Percentiles rank a stretch among this genome's conserved stretches.
These are phyloP conservation scores for Bipolaris cookei DNA, from an alignment of 2,329 filamentous ascomycete genomes.

Conservation along the genomic window DNA sequence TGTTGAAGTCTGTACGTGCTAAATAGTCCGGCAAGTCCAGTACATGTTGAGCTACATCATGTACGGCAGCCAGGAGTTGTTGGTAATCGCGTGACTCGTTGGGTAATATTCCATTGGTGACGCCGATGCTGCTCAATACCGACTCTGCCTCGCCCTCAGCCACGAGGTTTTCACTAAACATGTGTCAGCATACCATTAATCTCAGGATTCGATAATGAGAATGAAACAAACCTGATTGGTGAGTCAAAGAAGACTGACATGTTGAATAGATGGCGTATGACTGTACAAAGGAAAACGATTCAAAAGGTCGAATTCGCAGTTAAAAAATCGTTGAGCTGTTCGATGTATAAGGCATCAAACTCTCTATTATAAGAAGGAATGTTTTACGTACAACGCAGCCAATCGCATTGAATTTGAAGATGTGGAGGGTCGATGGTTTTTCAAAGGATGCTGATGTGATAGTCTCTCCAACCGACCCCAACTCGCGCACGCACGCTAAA, in stretches of 20 bases:
- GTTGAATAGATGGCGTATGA: not conserved
- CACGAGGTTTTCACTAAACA: conserved; percentile 30
- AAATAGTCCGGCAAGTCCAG: conserved; percentile 57
- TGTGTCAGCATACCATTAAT: conserved; percentile 1
- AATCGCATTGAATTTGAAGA: conserved; percentile 7
- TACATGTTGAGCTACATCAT: conserved; percentile 58
- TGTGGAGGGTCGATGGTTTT: not conserved
- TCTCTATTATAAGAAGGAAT: not conserved
- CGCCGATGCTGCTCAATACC: conserved; percentile 30
- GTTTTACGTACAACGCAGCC: conserved; percentile 20
- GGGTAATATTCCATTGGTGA: conserved; percentile 38
- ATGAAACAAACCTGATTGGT: conserved; percentile 26
- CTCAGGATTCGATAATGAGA: not conserved
- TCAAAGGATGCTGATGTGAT: conserved; percentile 14
- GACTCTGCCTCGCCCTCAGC: conserved; percentile 33
- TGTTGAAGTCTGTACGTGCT: conserved; percentile 49
- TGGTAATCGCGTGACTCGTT: conserved; percentile 55
- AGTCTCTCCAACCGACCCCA: conserved; percentile 32
- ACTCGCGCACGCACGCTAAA: conserved; percentile 9
- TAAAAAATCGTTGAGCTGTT: not conserved
- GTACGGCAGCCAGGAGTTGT: conserved; percentile 58
- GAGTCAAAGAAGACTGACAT: conserved; percentile 44
- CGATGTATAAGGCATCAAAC: not conserved
- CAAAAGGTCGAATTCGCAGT: not conserved
- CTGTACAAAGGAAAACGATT: not conserved